Conservation (phyloP, 208 protist species). For the Leishmania lainsoni region DNA sequence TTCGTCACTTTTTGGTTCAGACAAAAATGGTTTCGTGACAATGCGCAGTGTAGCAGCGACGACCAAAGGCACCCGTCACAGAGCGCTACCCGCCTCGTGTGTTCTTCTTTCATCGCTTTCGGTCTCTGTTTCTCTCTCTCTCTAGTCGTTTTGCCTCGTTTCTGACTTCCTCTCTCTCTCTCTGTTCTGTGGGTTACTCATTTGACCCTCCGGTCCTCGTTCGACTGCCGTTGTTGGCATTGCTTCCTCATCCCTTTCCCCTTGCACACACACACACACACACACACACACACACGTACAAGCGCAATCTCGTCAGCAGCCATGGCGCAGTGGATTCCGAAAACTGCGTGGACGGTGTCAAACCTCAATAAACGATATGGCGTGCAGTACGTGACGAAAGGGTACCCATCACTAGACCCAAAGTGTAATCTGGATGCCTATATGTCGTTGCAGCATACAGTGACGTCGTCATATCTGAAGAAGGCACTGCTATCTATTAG, state of each 20-base stretch:
- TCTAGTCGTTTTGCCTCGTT: background rate
- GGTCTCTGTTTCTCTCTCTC: conserved; percentile 2
- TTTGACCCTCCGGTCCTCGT: background rate
- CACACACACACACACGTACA: background rate
- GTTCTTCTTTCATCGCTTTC: background rate
- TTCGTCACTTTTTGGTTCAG: background rate
- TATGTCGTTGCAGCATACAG: conserved; percentile 18
- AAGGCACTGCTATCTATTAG: conserved; percentile 2
- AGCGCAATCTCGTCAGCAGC: background rate
- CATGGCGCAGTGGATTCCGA: conserved; percentile 90
- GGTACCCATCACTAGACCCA: conserved; percentile 26
- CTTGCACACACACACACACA: background rate
- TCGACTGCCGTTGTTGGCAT: background rate
- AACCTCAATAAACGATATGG: conserved; percentile 91
- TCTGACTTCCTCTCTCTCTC: background rate
- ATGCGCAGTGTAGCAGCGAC: background rate
- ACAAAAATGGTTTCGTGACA: too few species aligned
- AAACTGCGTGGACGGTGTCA: conserved; percentile 85
- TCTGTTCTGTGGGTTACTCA: background rate
- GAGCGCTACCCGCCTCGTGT: background rate
- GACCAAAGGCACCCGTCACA: background rate
- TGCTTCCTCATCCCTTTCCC: background rate
- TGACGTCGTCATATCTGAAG: background rate
- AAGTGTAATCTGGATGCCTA: conserved; percentile 41
- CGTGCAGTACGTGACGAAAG: conserved; percentile 50